Evolutionary conservation across 352 stramenopile genomes (phyloP), one percentile per base, ranked within the genome.

Genomic region (Globisporangium irregulare): DNA sequence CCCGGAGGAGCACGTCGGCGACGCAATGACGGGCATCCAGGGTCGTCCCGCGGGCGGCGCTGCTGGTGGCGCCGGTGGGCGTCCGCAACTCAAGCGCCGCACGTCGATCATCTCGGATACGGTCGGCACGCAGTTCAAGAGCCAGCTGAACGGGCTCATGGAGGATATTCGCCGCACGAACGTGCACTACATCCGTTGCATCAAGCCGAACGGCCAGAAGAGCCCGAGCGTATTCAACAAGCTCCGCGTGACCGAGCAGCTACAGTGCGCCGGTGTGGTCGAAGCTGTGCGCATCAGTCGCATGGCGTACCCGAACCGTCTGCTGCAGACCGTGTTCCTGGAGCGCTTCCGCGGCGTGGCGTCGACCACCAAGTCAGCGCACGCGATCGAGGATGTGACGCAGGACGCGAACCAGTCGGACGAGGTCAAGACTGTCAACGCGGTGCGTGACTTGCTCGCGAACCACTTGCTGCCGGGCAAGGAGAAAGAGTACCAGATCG

Each of bases 121-220:
- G 61, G 7, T 95, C 86, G 43, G 86, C n/a, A 95, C 88, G 18
- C 78, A 97, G 62, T 99, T 99, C 65, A 51, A 95, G 64, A 91
- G 80, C 58, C 96, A 99, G 72, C 80, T 99, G 6, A 91, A 93
- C 41, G 82, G 89, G 9, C 79, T 99, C 22, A 95, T 99, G 66
- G 89, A 96, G 48, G 96, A 98, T 67, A 94, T 99, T 67, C 92
- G 97, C 60, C 87, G 84, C 46, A 99, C 96, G 2, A 92, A 98
- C 66, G 95, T 98, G 27, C 97, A 99, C 74, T 99, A 99, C 81
- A 97, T 99, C 70, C 89, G 97, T 38, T 99, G 98, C 78, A 97
- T 99, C 70, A 99, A 99, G 80, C 97, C 98, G 0, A 99, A 99
- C 75, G 90, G 97, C 72, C 87, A 97, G 50, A 98, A 99, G 74